phyloP scores from a whole-genome alignment of 768 basidiomycete genomes.

The Leccinellum albellum region DNA sequence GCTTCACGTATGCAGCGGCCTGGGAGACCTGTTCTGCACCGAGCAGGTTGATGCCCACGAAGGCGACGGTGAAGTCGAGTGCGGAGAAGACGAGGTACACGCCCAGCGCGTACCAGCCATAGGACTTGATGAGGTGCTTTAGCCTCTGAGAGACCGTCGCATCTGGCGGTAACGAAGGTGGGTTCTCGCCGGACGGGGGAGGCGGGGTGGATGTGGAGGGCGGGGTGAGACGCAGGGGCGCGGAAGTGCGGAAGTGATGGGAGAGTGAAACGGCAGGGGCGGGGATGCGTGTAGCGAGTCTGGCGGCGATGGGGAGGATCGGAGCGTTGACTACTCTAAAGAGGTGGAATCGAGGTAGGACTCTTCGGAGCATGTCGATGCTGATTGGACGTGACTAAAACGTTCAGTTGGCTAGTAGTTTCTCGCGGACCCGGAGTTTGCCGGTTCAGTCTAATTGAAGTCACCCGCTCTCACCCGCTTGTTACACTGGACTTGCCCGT shows the following conservation, averaged over 20 bases:
- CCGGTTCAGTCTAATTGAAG: background rate
- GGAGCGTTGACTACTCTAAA: conserved; percentile 41
- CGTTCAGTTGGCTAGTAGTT: background rate
- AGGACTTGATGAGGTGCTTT: conserved; percentile 81
- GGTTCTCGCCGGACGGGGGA: conserved; percentile 9
- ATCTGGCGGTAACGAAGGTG: conserved; percentile 39
- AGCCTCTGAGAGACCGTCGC: conserved; percentile 65
- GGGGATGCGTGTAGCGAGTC: conserved; percentile 28
- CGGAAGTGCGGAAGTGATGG: conserved; percentile 49
- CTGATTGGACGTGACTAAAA: background rate
- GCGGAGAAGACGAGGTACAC: conserved; percentile 74
- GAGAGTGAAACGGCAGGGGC: conserved; percentile 15
- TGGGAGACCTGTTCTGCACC: conserved; percentile 88
- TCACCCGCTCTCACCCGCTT: background rate
- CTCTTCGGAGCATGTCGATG: conserved; percentile 33
- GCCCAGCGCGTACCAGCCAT: conserved; percentile 94
- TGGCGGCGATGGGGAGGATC: conserved; percentile 47
- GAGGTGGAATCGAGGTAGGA: conserved; percentile 44
- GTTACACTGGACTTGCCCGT: background rate
- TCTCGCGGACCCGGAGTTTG: background rate
- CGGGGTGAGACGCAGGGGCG: conserved; percentile 40
- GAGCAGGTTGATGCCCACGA: conserved; percentile 77
- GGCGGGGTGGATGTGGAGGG: conserved; percentile 22
- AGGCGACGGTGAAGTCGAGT: conserved; percentile 83
- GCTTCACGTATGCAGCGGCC: conserved; percentile 56